Conservation (phyloP, 441 rosid genomes). For the Syzygium malaccense region DNA sequence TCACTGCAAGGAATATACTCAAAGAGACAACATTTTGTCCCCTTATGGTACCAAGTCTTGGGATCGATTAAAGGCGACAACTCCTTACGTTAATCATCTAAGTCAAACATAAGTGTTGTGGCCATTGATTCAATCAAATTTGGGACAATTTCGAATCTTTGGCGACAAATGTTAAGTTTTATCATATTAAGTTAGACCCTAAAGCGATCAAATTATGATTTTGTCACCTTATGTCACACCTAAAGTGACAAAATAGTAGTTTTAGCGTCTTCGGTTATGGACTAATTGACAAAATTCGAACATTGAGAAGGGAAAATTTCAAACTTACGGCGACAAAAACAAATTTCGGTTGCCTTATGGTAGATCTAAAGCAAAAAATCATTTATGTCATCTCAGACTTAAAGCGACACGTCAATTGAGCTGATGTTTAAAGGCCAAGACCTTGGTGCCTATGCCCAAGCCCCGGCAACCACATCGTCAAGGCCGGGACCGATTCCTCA, state of each 20-base stretch:
- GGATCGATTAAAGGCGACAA: neutral
- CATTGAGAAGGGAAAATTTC: neutral
- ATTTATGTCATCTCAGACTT: too few species aligned
- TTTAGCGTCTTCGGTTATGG: neutral
- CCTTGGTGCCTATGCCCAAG: too few species aligned
- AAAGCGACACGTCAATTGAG: too few species aligned
- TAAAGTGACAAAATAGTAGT: neutral
- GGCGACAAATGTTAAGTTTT: rapidly evolving
- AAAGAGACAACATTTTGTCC: neutral
- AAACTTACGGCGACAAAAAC: too few species aligned
- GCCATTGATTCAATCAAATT: neutral
- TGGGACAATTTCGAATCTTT: neutral
- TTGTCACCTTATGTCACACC: neutral
- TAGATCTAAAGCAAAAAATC: too few species aligned
- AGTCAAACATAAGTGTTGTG: neutral
- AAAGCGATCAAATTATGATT: neutral
- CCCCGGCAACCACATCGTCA: too few species aligned
- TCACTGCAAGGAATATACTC: neutral
- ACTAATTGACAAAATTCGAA: neutral
- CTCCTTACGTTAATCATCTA: neutral
- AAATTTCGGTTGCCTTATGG: too few species aligned
- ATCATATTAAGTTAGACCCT: neutral
- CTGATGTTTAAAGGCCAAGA: too few species aligned
- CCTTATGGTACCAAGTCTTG: neutral
- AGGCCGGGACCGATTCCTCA: too few species aligned